Base-by-base conservation (phyloP, 2,329 filamentous ascomycete genomes). In the Amesomyces nigricolor region DNA sequence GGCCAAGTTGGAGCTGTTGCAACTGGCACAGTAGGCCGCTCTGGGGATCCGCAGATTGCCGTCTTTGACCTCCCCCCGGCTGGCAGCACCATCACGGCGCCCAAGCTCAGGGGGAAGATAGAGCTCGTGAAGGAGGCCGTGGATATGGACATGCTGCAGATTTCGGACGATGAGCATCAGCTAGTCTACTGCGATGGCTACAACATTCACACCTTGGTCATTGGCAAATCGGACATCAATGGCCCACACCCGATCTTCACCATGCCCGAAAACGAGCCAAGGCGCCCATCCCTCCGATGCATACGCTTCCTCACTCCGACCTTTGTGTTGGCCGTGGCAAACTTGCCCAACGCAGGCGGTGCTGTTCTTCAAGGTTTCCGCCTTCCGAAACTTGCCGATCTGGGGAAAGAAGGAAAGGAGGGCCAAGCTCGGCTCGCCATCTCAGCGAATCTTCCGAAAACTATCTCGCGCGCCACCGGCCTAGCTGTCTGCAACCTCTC, bases 111-210 rank as follows among this genome's bases (percentile, higher is more conserved):
- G 63, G 78, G 78, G 29, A 70, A 74, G 50, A 62, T 85, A 51
- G 75, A 80, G 58, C 69, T 82, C 40, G 65, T 70, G 14, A 75
- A 71, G 62, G 82, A 86, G 65, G 84, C 83, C 0, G 82, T 82
- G 64, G 88, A 91, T 68, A 64, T 91, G 49, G 88, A 91, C 66
- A 76, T 91, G 45, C 71, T 81, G 47, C 83, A 88, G 69, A 80
- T 77, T 6, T 79, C 77, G 13, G 75, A 81, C 14, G 77, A 81
- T 37, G 74, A 79, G 39, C 94, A 87, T 68, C 80, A 85, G 62
- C 74, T 96, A 52, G 86, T 85, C 3, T 96, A 90, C 70, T 91
- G 88, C 70, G 85, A 87, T 64, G 85, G 89, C 61, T 77, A 86
- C 66, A 83, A 90, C 62, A 78, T 97, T 47, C 87, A 85, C 70